Evolutionary conservation across 768 basidiomycete genomes (phyloP).

Genomic region (Tulasnella sp.): DNA sequence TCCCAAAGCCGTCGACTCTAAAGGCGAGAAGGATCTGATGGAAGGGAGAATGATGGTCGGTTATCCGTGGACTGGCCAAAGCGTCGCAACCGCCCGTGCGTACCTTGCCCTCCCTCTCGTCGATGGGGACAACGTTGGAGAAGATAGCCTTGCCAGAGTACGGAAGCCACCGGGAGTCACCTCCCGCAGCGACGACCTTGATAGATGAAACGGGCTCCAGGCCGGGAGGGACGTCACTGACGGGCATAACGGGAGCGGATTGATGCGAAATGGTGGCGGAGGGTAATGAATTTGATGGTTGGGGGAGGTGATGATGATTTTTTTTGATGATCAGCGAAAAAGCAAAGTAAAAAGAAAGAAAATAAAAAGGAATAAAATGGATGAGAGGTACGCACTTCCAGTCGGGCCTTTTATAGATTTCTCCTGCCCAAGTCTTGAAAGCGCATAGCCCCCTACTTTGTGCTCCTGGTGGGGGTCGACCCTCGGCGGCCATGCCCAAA

Average conservation of each 20-base stretch:
- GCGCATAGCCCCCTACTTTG: slow-evolving; percentile 20
- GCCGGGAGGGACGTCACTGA: slow-evolving; percentile 24
- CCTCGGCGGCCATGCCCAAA: slow-evolving; percentile 22
- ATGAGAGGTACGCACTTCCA: slow-evolving; percentile 15
- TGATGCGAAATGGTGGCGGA: slow-evolving; percentile 2
- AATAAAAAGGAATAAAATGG: background rate
- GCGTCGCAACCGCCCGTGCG: background rate
- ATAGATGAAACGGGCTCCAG: slow-evolving; percentile 19
- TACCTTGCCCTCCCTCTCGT: slow-evolving; percentile 25
- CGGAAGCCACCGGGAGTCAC: slow-evolving; percentile 21
- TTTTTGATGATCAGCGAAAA: background rate
- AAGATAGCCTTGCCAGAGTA: slow-evolving; percentile 24
- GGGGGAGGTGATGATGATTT: background rate
- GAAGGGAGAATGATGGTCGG: background rate
- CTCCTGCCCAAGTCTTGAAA: slow-evolving; percentile 23
- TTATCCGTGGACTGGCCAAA: background rate
- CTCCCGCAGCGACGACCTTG: slow-evolving; percentile 21
- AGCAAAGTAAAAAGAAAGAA: background rate
- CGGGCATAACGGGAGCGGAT: slow-evolving; percentile 15
- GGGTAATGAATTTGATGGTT: slow-evolving; percentile 3
- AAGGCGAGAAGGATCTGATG: slow-evolving; percentile 18
- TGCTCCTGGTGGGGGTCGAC: slow-evolving; percentile 16
- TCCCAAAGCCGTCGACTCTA: slow-evolving; percentile 20
- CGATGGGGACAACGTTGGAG: slow-evolving; percentile 19
- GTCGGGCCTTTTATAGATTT: slow-evolving; percentile 16